Evolutionary conservation across 108 stramenopile species (phyloP).

Genomic region (Epithemia pelagica): DNA sequence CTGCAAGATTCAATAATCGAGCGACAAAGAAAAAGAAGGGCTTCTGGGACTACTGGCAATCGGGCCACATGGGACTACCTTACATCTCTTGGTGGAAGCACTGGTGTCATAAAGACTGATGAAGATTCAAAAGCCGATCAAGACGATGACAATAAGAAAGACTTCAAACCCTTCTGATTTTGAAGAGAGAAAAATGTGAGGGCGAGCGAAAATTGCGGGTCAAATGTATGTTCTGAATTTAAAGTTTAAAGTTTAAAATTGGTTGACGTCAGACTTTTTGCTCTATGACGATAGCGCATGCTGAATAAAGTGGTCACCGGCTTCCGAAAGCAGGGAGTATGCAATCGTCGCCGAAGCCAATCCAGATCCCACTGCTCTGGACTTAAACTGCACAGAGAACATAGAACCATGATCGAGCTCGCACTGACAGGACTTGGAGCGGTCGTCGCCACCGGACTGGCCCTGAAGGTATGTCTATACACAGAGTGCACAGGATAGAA

Average conservation of each 20-base stretch:
- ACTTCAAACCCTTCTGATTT: slow-evolving; percentile 4
- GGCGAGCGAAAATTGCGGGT: too few species aligned
- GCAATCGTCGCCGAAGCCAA: too few species aligned
- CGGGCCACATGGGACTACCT: slow-evolving; percentile 32
- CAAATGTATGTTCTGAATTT: too few species aligned
- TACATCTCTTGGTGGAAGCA: slow-evolving; percentile 1
- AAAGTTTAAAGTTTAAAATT: too few species aligned
- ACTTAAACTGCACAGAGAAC: too few species aligned
- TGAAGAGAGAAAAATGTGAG: too few species aligned
- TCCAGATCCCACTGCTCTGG: too few species aligned
- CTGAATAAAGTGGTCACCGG: too few species aligned
- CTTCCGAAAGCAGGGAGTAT: slow-evolving; percentile 1
- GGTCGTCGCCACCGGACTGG: background rate
- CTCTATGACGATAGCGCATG: too few species aligned
- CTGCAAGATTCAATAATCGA: slow-evolving; percentile 57
- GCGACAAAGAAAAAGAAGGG: slow-evolving; percentile 29
- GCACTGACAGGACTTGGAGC: background rate
- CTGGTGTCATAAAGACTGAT: background rate
- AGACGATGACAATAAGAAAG: slow-evolving; percentile 4
- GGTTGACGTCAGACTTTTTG: too few species aligned
- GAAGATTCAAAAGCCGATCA: background rate
- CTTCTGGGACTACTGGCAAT: slow-evolving; percentile 24
- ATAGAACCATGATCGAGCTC: background rate
- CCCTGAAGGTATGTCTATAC: background rate
- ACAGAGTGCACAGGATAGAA: too few species aligned